Conservation (phyloP, 2,329 filamentous ascomycete genomes). For the Botrytis medusae region DNA sequence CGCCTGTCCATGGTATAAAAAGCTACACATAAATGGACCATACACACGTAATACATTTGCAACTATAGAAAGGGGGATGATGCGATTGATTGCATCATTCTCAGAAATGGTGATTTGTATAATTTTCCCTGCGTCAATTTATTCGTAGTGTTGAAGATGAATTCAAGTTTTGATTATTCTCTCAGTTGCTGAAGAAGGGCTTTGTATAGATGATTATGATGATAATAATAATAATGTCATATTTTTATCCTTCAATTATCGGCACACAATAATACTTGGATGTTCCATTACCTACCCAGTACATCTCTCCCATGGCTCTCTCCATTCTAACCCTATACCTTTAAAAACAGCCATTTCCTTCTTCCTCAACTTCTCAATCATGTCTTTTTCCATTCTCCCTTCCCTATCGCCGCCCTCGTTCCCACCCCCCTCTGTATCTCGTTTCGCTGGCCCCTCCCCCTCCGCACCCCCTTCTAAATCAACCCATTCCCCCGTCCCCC, state of each 20-base stretch:
- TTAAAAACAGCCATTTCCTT: conserved; percentile 82
- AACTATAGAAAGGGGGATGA: not conserved
- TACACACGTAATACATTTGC: not conserved
- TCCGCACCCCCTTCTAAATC: conserved; percentile 59
- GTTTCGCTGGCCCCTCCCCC: conserved; percentile 33
- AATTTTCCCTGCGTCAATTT: not conserved
- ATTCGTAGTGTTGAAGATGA: not conserved
- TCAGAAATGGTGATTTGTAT: not conserved
- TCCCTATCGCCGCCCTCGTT: not conserved
- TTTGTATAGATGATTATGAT: not conserved
- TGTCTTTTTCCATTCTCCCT: not conserved
- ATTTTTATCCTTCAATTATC: not conserved
- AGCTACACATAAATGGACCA: not conserved
- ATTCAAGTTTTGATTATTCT: not conserved
- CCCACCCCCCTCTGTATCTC: conserved; percentile 42
- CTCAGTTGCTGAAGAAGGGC: not conserved
- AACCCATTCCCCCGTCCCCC: conserved; percentile 59
- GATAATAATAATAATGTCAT: not conserved
- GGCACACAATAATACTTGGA: no score
- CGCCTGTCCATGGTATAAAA: not conserved
- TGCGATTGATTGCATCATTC: not conserved
- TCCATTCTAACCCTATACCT: conserved; percentile 67
- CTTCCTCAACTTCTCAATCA: conserved; percentile 45
- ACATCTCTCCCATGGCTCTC: conserved; percentile 63
- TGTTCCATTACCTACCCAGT: conserved; percentile 24